Percentiles rank a stretch among this genome's conserved stretches.
These are phyloP conservation scores for Gautieria morchelliformis DNA, from an alignment of 768 basidiomycete genomes.

Conservation along the genomic window DNA sequence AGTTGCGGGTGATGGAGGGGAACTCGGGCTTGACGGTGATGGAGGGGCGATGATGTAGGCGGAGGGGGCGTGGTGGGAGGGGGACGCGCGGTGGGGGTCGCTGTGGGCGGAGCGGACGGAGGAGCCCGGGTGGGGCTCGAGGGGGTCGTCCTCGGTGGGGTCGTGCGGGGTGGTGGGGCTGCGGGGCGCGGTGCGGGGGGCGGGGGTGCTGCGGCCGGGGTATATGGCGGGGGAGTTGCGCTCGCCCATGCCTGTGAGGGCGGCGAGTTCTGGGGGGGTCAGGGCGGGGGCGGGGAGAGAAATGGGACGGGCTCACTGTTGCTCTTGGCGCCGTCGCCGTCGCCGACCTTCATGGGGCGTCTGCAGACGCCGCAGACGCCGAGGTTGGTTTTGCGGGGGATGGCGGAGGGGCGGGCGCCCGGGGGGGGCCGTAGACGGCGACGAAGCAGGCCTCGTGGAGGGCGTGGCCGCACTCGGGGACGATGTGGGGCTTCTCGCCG, in stretches of 20 bases:
- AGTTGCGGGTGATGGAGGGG: constrained; percentile 58
- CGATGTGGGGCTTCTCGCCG: constrained; percentile 95
- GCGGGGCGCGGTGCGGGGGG: constrained; percentile 32
- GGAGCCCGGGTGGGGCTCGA: constrained; percentile 35
- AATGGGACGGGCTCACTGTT: constrained; percentile 67
- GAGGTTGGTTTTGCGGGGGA: constrained; percentile 65
- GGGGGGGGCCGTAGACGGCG: constrained; percentile 87
- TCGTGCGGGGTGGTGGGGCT: constrained; percentile 38
- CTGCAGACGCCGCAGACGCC: constrained; percentile 97
- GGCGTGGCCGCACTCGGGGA: constrained; percentile 95
- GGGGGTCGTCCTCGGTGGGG: constrained; percentile 79
- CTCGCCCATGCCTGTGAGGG: constrained; percentile 83
- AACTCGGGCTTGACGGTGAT: constrained; percentile 95
- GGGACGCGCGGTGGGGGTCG: constrained; percentile 37
- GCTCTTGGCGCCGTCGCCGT: constrained; percentile 74
- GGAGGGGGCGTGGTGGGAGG: constrained; percentile 7
- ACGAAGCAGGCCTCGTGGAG: constrained; percentile 99
- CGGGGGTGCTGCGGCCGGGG: too few relatives aligned
- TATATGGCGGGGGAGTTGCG: constrained; percentile 44
- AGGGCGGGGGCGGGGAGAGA: too few relatives aligned
- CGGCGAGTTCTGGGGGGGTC: constrained; percentile 66
- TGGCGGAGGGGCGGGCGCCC: constrained; percentile 36
- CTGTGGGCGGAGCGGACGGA: constrained; percentile 30
- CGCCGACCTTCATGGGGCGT: constrained; percentile 91
- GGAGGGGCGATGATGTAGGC: constrained; percentile 79